Evolutionary conservation across 768 basidiomycete genomes (phyloP).

Genomic region (Glaciozyma antarctica): DNA sequence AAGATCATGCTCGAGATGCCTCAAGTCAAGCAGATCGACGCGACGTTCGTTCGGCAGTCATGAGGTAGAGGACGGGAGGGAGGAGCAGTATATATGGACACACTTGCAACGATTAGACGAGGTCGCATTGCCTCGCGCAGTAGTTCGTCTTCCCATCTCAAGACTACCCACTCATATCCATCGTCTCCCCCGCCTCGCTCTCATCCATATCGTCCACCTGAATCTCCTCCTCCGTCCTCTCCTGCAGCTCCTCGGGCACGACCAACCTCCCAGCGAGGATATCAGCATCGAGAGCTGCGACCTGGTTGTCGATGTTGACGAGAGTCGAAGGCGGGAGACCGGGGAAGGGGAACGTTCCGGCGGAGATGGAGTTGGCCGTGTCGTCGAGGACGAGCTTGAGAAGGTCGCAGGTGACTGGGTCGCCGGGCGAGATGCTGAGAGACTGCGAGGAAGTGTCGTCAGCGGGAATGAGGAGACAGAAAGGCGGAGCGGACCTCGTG

Average conservation of each 20-base stretch:
- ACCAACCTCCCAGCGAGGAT: neutral
- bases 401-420: conserved; percentile 21
- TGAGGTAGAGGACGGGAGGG: neutral
- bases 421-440: conserved; percentile 16
- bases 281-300: conserved; percentile 21
- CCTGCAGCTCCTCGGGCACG: neutral
- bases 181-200: conserved; percentile 20
- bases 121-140: no score
- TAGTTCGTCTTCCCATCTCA: neutral
- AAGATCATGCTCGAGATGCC: conserved; percentile 83
- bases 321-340: conserved; percentile 15
- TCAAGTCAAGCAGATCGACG: conserved; percentile 87
- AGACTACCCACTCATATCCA: conserved; percentile 15
- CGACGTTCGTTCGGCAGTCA: conserved; percentile 52
- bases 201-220: conserved; percentile 3
- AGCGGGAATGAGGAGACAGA: neutral
- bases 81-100: no score
- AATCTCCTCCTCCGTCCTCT: conserved; percentile 7
- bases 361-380: conserved; percentile 1
- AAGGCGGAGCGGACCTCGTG: conserved; percentile 59
- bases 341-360: conserved; percentile 14
- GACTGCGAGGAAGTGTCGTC: conserved; percentile 5
- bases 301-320: conserved; percentile 16
- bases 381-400: conserved; percentile 22
- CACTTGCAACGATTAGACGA: no score